Evolutionary conservation across 2,329 filamentous ascomycete genomes (phyloP).

Genomic region (Colletotrichum sublineola): DNA sequence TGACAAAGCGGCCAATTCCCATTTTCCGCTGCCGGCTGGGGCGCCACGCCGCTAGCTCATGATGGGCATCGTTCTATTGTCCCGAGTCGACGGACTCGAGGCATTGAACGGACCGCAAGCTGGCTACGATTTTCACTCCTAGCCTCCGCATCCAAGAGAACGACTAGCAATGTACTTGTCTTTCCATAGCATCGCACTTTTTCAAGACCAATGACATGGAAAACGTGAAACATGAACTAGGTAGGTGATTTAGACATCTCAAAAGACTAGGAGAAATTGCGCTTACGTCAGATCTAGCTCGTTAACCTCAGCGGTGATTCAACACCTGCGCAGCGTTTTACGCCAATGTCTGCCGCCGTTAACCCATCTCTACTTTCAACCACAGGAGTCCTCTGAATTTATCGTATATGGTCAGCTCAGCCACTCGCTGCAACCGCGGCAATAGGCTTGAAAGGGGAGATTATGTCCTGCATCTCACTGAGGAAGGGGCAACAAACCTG

Average conservation of each 20-base stretch:
- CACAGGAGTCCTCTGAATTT: background rate
- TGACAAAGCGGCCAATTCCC: background rate
- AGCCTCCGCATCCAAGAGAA: too few relatives aligned
- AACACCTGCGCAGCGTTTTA: background rate
- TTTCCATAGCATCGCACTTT: background rate
- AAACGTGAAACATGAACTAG: background rate
- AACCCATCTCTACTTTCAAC: background rate
- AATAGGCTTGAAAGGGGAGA: background rate
- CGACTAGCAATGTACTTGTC: too few relatives aligned
- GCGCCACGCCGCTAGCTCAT: background rate
- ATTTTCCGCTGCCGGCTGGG: background rate
- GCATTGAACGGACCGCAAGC: background rate
- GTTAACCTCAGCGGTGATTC: background rate
- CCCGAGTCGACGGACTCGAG: background rate
- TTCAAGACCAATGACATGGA: background rate
- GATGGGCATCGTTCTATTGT: background rate
- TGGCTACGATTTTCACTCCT: background rate
- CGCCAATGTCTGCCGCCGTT: too few relatives aligned
- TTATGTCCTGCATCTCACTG: constrained; percentile 19
- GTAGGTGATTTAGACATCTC: background rate
- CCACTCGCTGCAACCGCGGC: background rate
- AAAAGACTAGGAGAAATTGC: background rate
- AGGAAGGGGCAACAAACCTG: background rate
- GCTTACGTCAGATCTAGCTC: background rate
- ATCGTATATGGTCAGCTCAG: background rate